These are phyloP conservation scores for Talaromyces sp. DNA, from an alignment of 2,329 filamentous ascomycete genomes.

Conservation along the genomic window DNA sequence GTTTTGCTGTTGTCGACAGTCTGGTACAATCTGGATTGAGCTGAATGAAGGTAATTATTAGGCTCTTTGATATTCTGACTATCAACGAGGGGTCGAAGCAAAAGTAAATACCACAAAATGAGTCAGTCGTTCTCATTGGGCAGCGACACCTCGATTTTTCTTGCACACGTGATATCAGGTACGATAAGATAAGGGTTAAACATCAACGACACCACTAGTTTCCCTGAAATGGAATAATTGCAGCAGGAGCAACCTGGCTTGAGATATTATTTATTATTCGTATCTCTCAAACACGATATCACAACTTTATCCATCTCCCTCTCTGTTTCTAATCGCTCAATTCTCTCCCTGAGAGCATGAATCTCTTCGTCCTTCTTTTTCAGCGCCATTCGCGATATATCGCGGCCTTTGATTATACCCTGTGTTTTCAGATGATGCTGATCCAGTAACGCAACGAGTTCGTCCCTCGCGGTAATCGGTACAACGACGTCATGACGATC, in stretches of 20 bases:
- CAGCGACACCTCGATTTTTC: slow-evolving; percentile 2
- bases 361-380: slow-evolving; percentile 63
- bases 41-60: neutral
- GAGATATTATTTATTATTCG: neutral
- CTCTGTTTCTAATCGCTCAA: slow-evolving; percentile 57
- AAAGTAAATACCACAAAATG: slow-evolving; percentile 1
- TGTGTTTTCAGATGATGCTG: slow-evolving; percentile 56
- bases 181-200: slow-evolving; percentile 3
- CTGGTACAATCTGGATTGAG: neutral
- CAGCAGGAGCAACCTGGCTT: neutral
- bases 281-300: slow-evolving; percentile 35
- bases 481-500: slow-evolving; percentile 34
- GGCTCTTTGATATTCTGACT: neutral
- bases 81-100: neutral
- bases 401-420: slow-evolving; percentile 62
- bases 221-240: neutral
- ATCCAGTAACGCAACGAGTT: slow-evolving; percentile 46
- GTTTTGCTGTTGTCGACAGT: neutral
- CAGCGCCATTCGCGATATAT: slow-evolving; percentile 60
- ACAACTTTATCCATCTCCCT: slow-evolving; percentile 51
- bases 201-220: neutral
- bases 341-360: slow-evolving; percentile 61
- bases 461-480: slow-evolving; percentile 31
- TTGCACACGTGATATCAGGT: slow-evolving; percentile 7
- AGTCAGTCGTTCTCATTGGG: slow-evolving; percentile 4